These are phyloP conservation scores for Crucihimalaya himalaica DNA, from an alignment of 345 rosid genomes.

Conservation along the genomic window DNA sequence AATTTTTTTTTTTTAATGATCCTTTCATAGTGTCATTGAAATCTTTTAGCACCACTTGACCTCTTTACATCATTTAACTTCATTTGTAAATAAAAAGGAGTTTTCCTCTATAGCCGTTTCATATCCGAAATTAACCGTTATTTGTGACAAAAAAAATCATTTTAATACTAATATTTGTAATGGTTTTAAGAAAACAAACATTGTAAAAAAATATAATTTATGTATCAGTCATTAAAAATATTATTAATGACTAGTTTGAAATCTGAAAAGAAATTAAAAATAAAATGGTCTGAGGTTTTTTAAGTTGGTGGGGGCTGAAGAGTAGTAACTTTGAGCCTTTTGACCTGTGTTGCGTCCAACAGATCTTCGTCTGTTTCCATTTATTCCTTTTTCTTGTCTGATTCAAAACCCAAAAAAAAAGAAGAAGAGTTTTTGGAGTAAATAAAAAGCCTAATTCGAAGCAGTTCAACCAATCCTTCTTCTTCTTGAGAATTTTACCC, in stretches of 20 bases:
- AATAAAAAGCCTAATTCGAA: constrained; percentile 5
- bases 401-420: constrained; percentile 20
- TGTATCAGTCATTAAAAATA: neutral
- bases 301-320: constrained; percentile 39
- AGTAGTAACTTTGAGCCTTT: constrained; percentile 42
- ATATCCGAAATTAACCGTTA: neutral
- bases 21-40: constrained; percentile 9
- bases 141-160: neutral
- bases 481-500: constrained; percentile 38
- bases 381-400: constrained; percentile 45
- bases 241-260: neutral
- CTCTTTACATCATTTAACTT: neutral
- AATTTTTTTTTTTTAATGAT: neutral
- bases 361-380: constrained; percentile 37
- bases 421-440: constrained; percentile 9
- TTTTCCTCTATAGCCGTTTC: constrained; percentile 1
- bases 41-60: constrained; percentile 26
- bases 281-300: neutral
- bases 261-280: neutral
- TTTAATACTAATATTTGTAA: neutral
- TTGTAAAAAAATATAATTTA: neutral
- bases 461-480: constrained; percentile 35
- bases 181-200: constrained; percentile 7
- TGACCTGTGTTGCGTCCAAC: constrained; percentile 38
- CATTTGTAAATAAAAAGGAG: neutral